Evolutionary conservation across 148 eudicot species (phyloP), one percentile per base, ranked within the genome.

Genomic region (Chenopodium berlandieri): DNA sequence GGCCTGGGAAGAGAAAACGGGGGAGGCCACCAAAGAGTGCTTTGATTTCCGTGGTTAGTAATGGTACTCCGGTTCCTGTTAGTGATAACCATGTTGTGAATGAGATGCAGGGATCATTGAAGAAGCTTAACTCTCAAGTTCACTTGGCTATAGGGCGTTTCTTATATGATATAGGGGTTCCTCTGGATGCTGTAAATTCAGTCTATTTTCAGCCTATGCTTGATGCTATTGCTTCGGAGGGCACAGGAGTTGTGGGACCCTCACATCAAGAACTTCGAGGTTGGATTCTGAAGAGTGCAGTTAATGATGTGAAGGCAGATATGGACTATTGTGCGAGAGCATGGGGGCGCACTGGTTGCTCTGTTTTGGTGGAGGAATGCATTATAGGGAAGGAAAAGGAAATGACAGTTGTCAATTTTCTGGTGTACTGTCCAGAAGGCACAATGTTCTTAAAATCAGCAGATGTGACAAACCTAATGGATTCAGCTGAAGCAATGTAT

Each of bases 191-290:
- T 63, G 98, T 89, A 47, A 94, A 91, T 73, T 96, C 99, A 1
- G 88, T 85, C 32, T 92, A 92, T 87, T 96, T 96, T 82, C 98
- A 90, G 83, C 93, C 97, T 17, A 94, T 96, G 99, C 69, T 94
- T 79, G 98, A 94, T 86, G 92, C 91, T n/a, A 90, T 96, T 85
- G 88, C 97, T 86, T 91, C 92, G 4, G 92, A 91, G 71, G 95
- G 93, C 54, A 25, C 84, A 32, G 91, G 91, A 22, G 83, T 89
- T 52, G 80, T 78, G 67, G 92, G 87, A 40, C 99, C 97, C 73
- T 81, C 94, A 48, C 90, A 88, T 85, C 94, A 90, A 78, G 97
- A 95, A 82, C 92, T 95, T 82, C 85, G 97, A 75, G 89, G 92
- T 81, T 88, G 89, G 89, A 80, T 91, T 85, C 84, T 95, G 86